Conservation (phyloP, 495 filamentous ascomycete genomes). For the Penicillium bialowiezense region DNA sequence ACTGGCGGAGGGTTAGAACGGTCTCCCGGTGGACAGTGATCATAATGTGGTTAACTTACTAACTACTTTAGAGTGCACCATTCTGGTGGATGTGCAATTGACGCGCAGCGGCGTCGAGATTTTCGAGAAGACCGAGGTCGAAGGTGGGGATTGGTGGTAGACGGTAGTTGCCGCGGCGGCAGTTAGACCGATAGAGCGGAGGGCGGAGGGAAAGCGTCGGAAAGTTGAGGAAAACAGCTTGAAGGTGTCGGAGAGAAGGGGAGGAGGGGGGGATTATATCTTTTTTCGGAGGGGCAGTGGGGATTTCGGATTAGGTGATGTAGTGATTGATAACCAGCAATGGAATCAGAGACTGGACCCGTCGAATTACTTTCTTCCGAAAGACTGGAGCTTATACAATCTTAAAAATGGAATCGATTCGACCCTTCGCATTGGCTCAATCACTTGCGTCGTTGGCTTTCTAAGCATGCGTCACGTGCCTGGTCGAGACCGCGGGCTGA, state of each 20-base stretch:
- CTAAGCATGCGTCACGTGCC: slow-evolving; percentile 27
- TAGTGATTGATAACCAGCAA: slow-evolving; percentile 12
- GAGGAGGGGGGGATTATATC: slow-evolving; percentile 16
- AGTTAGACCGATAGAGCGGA: slow-evolving; percentile 60
- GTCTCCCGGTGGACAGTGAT: too few relatives aligned
- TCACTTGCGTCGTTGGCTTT: slow-evolving; percentile 26
- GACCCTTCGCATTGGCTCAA: slow-evolving; percentile 6
- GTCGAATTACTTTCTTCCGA: slow-evolving; percentile 11
- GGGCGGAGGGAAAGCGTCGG: slow-evolving; percentile 56
- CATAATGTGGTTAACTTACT: slow-evolving; percentile 45
- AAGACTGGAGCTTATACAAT: background rate
- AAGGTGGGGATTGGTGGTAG: slow-evolving; percentile 51
- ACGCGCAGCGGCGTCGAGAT: slow-evolving; percentile 44
- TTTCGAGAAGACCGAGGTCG: slow-evolving; percentile 36
- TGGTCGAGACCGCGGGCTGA: slow-evolving; percentile 20
- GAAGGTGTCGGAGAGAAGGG: slow-evolving; percentile 29
- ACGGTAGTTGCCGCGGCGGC: slow-evolving; percentile 64
- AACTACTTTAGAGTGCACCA: slow-evolving; percentile 80
- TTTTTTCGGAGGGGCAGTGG: slow-evolving; percentile 26
- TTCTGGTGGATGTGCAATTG: slow-evolving; percentile 45
- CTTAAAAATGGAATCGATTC: background rate
- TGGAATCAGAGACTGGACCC: slow-evolving; percentile 14
- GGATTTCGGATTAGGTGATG: slow-evolving; percentile 13
- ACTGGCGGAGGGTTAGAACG: slow-evolving; percentile 34
- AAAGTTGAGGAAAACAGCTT: slow-evolving; percentile 86